Evolutionary conservation across 2,329 filamentous ascomycete genomes (phyloP), one percentile per base, ranked within the genome.

Genomic region (Diplodia seriata): DNA sequence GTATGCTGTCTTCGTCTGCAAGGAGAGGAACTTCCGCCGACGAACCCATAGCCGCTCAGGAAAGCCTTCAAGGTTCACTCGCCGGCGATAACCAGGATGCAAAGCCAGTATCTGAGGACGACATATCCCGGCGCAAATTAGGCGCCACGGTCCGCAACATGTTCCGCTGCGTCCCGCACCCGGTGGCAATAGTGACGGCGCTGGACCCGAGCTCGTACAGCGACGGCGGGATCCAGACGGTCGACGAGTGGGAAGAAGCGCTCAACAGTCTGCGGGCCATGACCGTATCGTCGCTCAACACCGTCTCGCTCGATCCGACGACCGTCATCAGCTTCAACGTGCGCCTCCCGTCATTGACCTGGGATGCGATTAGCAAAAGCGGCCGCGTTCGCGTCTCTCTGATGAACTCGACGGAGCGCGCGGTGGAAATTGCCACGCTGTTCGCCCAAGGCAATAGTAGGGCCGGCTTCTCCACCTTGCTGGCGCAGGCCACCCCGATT

Each of bases 271-370:
- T 51, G 59, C 79, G 81, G 43, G 86, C 83, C 51, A 85, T 87
- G 71, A 88, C 86, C 9, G 84, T 89, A 38, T 89, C 87, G 3
- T 89, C 87, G 1, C 85, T 90, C 76, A 87, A 79, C 69, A 86
- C 86, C 4, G 85, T 89, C 15, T 84, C 85, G 0, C 77, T 89
- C 3, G 73, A 80, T 36, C 87, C 87, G 1, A 70, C 74, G 1
- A 85, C 87, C 0, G 80, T 86, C n/a, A 80, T 89, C 31, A 87
- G 85, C 0, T 89, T 90, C 81, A 90, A 89, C 70, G 81, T 89
- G 67, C 84, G 83, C 63, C 72, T 81, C 1, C 85, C 86, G 1
- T 89, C 86, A 0, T 80, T 83, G 47, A 88, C 86, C 0, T 81
- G 86, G 57, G 79, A 83, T 65, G 85, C 85, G 7, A 84, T 89